Conservation (phyloP, 768 basidiomycete species). For the Tremella fuciformis region DNA sequence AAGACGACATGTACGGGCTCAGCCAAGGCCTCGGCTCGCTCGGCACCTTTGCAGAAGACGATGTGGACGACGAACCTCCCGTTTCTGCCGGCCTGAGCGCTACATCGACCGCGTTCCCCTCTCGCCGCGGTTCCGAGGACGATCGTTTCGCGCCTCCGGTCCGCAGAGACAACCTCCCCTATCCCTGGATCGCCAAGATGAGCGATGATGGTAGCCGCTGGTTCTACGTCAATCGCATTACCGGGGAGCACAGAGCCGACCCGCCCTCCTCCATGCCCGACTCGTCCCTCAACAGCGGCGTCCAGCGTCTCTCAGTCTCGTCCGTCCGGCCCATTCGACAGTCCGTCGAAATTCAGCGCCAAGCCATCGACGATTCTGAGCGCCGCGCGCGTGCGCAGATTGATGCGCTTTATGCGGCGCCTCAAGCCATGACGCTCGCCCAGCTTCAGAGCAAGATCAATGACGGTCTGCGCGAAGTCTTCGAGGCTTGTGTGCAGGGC, state of each 20-base stretch:
- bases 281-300: slow-evolving; percentile 5
- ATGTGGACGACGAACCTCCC: background rate
- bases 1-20: slow-evolving; percentile 23
- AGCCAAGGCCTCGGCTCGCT: slow-evolving; percentile 18
- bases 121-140: slow-evolving; percentile 46
- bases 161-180: slow-evolving; percentile 24
- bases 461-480: slow-evolving; percentile 39
- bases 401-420: background rate
- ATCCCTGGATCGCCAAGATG: slow-evolving; percentile 77
- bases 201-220: slow-evolving; percentile 80
- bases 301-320: slow-evolving; percentile 25
- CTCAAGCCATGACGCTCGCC: slow-evolving; percentile 23
- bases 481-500: slow-evolving; percentile 41
- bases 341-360: slow-evolving; percentile 23
- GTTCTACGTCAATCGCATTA: slow-evolving; percentile 71
- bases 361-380: slow-evolving; percentile 17
- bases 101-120: background rate
- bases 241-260: slow-evolving; percentile 57
- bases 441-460: slow-evolving; percentile 33
- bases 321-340: slow-evolving; percentile 15
- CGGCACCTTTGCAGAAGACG: background rate
- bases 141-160: slow-evolving; percentile 26
- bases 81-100: slow-evolving; percentile 48
- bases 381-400: slow-evolving; percentile 1
- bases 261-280: slow-evolving; percentile 15